phyloP scores from a whole-genome alignment of 441 rosid species.

The Gossypium trilobum region DNA sequence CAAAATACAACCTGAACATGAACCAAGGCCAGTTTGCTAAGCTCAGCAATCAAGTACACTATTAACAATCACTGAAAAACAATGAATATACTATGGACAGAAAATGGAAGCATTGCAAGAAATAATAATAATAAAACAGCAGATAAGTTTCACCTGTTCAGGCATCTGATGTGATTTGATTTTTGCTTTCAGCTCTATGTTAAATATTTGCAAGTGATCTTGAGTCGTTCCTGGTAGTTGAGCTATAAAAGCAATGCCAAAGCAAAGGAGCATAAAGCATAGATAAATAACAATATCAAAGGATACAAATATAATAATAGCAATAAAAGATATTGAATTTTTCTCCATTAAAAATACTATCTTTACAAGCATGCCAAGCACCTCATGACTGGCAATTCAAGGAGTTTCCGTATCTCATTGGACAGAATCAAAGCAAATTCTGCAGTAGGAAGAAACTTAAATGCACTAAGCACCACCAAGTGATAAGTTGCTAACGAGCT shows the following conservation, averaged over 20 bases:
- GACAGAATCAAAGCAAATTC: neutral
- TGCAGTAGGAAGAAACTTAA: neutral
- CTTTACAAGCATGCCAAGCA: neutral
- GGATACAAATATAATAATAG: neutral
- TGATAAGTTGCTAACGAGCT: neutral
- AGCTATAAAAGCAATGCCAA: conserved; percentile 41
- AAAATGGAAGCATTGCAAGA: neutral
- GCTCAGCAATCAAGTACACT: conserved; percentile 2
- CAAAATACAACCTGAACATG: conserved; percentile 76
- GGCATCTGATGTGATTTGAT: conserved; percentile 98
- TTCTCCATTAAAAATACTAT: neutral
- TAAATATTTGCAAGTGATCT: conserved; percentile 97
- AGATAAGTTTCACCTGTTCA: conserved; percentile 60
- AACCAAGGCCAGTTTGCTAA: conserved; percentile 7
- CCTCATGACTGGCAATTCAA: neutral
- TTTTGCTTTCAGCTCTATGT: conserved; percentile 91
- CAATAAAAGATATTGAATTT: neutral
- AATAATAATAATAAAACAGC: neutral
- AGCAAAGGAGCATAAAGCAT: conserved; percentile 9
- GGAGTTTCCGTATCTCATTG: neutral
- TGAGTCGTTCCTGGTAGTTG: conserved; percentile 97
- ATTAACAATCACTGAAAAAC: neutral
- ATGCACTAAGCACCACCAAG: neutral
- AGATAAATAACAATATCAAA: neutral
- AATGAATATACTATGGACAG: neutral